Evolutionary conservation across 495 filamentous ascomycete genomes (phyloP), one percentile per base, ranked within the genome.

Genomic region (Tuber umbilicatum): DNA sequence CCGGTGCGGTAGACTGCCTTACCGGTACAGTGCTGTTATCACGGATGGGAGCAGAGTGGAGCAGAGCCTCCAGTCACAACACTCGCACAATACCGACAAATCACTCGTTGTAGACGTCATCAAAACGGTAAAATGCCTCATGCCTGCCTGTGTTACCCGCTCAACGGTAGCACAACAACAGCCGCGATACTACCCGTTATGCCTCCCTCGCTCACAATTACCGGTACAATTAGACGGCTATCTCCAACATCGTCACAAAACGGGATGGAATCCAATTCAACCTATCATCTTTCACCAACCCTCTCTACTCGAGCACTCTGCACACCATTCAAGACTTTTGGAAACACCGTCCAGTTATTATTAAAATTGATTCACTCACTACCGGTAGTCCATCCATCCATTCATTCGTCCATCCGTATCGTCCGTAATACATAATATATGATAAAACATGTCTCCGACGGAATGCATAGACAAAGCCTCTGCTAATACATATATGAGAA

Each of bases 1-100:
- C 42, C 12, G 16, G 12, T 43, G 16, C 39, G n/a, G n/a, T n/a
- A n/a, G 39, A 40, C 39, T 40, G 39, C 39, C 39, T 40, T 5
- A 40, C n/a, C n/a, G n/a, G 39, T 40, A 40, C 16, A 5, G 6
- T 21, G 12, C 19, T 45, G 43, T 23, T 23, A 19, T 50, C 21
- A 10, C 10, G 23, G 2, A 64, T 64, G 55, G 31, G 55, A 16
- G n/a, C 23, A 27, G 50, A 55, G 50, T 9, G n/a, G n/a, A 64
- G 55, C 55, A 64, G 55, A 64, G 55, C 55, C 55, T 64, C 55
- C 55, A 64, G 55, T 64, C 55, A 64, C 55, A 64, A 64, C 55
- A 64, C 55, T 64, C 55, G 55, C 55, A 64, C 55, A 64, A 64
- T 27, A 64, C 55, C 55, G 4, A 64, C 55, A 64, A 64, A 31